Percentiles rank a stretch among this genome's conserved stretches.
phyloP scores from a whole-genome alignment of 192 early-diverging fungal genomes.

The Linnemannia elongata region DNA sequence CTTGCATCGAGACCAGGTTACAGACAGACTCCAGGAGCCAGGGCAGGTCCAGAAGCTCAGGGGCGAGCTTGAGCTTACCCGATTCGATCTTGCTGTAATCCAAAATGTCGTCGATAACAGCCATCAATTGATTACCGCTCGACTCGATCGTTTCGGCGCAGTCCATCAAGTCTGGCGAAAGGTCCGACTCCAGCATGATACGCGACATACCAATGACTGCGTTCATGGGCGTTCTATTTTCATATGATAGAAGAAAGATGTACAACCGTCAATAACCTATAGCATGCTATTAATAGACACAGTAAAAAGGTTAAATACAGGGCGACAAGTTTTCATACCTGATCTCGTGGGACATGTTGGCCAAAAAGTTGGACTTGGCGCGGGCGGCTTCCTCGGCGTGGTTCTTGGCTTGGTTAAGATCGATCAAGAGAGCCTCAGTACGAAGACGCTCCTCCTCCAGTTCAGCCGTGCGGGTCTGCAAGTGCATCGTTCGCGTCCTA shows the following conservation, averaged over 20 bases:
- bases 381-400: constrained; percentile 61
- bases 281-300: background rate
- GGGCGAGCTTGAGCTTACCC: constrained; percentile 76
- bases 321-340: constrained; percentile 1
- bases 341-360: constrained; percentile 82
- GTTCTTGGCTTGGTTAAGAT: constrained; percentile 61
- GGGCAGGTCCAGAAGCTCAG: constrained; percentile 72
- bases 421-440: constrained; percentile 49
- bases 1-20: constrained; percentile 56
- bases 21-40: constrained; percentile 55
- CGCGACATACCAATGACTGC: constrained; percentile 80
- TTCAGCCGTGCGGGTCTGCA: constrained; percentile 59
- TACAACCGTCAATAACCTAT: background rate
- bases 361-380: constrained; percentile 73
- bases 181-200: constrained; percentile 77
- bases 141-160: constrained; percentile 61
- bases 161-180: constrained; percentile 79
- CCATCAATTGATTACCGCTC: constrained; percentile 58
- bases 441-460: constrained; percentile 58
- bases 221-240: constrained; percentile 81
- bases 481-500: constrained; percentile 52
- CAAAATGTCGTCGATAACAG: constrained; percentile 82
- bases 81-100: constrained; percentile 88
- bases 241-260: background rate
- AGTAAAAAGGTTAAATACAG: background rate